Evolutionary conservation across 1,139 yeast species (phyloP), one percentile per base, ranked within the genome.

Genomic region (Candida tetrigidarum): DNA sequence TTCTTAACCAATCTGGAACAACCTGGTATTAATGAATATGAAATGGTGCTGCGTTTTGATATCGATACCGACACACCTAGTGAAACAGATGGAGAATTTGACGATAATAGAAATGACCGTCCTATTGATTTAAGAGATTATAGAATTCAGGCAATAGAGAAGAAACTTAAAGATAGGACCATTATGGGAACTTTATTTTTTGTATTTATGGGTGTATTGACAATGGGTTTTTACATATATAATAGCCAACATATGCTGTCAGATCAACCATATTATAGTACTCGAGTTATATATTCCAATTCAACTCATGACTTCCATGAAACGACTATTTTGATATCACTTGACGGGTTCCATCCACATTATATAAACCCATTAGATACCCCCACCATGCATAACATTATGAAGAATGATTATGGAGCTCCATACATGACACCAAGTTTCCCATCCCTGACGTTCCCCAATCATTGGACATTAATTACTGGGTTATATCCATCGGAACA

Each of bases 341-440:
- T 91, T 34, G 97, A 88, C 60, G 97, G 97, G 10, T 87, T 91
- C 64, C 96, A 91, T 60, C 97, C 97, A 8, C 95, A 89, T 58
- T 88, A 89, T 59, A 80, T 91, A n/a, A 82, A 83, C 20, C 60
- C 77, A 5, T 69, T 74, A 16, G 58, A 76, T 34, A 91, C 97
- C 0, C 97, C 98, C 1, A 70, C 81, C 33, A 59, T 92, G 60
- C 85, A 86, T 57, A 65, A 72, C 12, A 64, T 86, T 62, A 64
- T 81, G 54, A 57, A 74, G 8, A 67, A 77, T 20, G 83, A 76
- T 16, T 80, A 77, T 52, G 87, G 87, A 4, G 81, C 95, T 3
- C 97, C 97, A 1, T 89, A 81, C 58, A 87, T 92, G 93, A 68
- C 66, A 3, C 96, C 97, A 0, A 80, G 90, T 5, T 91, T 91